Percentiles rank a stretch among this genome's conserved stretches.
Evolutionary conservation across 2,329 filamentous ascomycete species (phyloP).

Genomic region (Microdochium bolleyi): DNA sequence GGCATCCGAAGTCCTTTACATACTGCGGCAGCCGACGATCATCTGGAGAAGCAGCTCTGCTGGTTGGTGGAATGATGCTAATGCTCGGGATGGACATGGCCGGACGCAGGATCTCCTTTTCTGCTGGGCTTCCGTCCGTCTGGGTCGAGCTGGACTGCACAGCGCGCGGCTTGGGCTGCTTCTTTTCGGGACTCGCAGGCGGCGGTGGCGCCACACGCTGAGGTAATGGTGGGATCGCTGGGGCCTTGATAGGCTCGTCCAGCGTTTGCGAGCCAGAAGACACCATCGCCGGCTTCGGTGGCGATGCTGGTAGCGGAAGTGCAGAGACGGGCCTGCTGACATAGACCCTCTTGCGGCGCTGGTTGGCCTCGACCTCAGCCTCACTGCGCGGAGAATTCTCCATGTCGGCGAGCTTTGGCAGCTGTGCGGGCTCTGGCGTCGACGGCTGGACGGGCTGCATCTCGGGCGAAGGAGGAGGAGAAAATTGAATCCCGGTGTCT

Average conservation of each 20-base stretch:
- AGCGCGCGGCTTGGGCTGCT: not conserved
- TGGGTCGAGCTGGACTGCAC: constrained; percentile 49
- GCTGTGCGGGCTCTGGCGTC: constrained; percentile 32
- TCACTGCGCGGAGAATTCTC: constrained; percentile 39
- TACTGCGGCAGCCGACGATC: constrained; percentile 71
- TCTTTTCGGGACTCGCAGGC: constrained; percentile 29
- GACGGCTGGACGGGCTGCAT: constrained; percentile 28
- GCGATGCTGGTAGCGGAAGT: constrained; percentile 19
- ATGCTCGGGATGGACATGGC: constrained; percentile 70
- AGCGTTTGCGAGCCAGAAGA: constrained; percentile 57
- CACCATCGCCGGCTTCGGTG: constrained; percentile 41
- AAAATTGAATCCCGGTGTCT: constrained; percentile 75
- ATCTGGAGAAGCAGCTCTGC: constrained; percentile 71
- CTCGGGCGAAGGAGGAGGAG: constrained; percentile 70
- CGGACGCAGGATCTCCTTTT: constrained; percentile 22
- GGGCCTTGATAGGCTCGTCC: constrained; percentile 55
- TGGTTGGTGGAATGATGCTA: constrained; percentile 81
- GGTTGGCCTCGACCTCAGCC: constrained; percentile 63
- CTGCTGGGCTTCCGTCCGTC: constrained; percentile 35
- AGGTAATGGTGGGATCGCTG: constrained; percentile 53
- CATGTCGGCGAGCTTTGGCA: constrained; percentile 29
- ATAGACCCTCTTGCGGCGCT: constrained; percentile 61
- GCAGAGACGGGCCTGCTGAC: constrained; percentile 40
- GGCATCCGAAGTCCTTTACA: constrained; percentile 74
- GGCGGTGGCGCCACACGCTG: constrained; percentile 31